Evolutionary conservation across 441 rosid species (phyloP).

Genomic region (Arabidopsis lyrata): DNA sequence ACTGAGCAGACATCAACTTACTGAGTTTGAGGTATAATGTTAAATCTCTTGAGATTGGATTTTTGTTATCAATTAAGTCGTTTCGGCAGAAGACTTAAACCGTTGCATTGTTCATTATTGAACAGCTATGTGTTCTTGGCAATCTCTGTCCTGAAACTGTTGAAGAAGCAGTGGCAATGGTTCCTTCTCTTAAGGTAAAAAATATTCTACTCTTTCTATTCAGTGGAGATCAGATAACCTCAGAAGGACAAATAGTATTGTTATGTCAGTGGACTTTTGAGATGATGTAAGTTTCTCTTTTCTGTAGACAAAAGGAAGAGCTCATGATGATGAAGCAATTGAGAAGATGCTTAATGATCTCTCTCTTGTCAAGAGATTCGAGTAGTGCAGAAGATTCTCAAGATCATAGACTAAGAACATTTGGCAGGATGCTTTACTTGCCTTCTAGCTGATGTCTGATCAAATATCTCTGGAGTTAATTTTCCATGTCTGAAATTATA

Average conservation of each 20-base stretch:
- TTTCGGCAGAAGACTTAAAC: conserved; percentile 3
- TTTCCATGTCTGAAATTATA: conserved; percentile 6
- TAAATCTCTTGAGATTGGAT: conserved; percentile 8
- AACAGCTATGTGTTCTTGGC: conserved; percentile 97
- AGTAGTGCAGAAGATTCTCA: conserved; percentile 44
- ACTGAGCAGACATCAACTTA: conserved; percentile 83
- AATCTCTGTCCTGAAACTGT: conserved; percentile 95
- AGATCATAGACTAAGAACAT: conserved; percentile 2
- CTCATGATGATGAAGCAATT: conserved; percentile 82
- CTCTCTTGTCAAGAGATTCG: conserved; percentile 87
- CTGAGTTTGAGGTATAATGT: conserved; percentile 84
- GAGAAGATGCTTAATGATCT: conserved; percentile 91
- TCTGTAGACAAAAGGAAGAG: conserved; percentile 84
- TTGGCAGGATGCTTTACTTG: not conserved
- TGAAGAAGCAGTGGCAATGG: conserved; percentile 97
- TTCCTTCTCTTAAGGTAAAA: conserved; percentile 60
- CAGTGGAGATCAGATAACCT: not conserved
- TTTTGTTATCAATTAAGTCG: not conserved
- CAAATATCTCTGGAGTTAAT: not conserved
- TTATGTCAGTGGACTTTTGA: conserved; percentile 11
- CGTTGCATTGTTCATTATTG: conserved; percentile 2
- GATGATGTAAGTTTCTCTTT: conserved; percentile 26
- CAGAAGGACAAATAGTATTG: not conserved
- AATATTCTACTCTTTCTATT: not conserved
- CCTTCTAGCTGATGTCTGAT: conserved; percentile 15